A percentile compares a stretch with the other conserved stretches of the same genome.
These are phyloP conservation scores for Xylaria longipes DNA, from an alignment of 495 filamentous ascomycete genomes.

Conservation along the genomic window DNA sequence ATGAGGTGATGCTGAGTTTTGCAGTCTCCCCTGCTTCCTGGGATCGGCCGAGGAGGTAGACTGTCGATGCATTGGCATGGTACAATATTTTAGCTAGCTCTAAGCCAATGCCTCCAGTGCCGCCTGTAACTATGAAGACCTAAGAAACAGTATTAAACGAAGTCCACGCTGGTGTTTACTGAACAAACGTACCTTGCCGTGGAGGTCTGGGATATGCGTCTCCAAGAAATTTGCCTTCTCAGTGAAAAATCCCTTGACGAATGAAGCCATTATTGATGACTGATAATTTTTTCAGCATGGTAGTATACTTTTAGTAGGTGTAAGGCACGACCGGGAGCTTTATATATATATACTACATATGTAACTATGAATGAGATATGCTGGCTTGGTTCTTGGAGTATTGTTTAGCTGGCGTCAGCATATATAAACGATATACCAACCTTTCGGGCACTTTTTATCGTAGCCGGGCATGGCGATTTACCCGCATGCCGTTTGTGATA, in stretches of 20 bases:
- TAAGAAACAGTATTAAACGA: not conserved
- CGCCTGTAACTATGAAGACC: slow-evolving; percentile 54
- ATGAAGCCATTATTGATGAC: not conserved
- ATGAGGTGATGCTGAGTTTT: not conserved
- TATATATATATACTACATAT: not conserved
- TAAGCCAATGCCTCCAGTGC: slow-evolving; percentile 48
- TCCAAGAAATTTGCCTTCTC: not conserved
- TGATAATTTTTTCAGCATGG: too few relatives aligned
- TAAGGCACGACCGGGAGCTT: not conserved
- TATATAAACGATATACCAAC: not conserved
- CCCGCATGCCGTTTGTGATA: not conserved
- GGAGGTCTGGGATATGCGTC: not conserved
- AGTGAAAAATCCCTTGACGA: not conserved
- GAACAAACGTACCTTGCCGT: not conserved
- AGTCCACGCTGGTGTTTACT: not conserved
- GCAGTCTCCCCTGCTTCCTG: not conserved
- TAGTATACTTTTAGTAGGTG: not conserved
- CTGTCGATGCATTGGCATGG: slow-evolving; percentile 41
- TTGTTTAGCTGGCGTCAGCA: not conserved
- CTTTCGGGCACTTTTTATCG: not conserved
- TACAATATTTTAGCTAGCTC: slow-evolving; percentile 53
- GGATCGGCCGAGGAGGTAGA: slow-evolving; percentile 47
- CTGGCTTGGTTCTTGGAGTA: not conserved
- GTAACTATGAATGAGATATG: not conserved
- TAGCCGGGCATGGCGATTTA: not conserved